Conservation (phyloP, 331 rosid species). For the Dryas integrifolia region DNA sequence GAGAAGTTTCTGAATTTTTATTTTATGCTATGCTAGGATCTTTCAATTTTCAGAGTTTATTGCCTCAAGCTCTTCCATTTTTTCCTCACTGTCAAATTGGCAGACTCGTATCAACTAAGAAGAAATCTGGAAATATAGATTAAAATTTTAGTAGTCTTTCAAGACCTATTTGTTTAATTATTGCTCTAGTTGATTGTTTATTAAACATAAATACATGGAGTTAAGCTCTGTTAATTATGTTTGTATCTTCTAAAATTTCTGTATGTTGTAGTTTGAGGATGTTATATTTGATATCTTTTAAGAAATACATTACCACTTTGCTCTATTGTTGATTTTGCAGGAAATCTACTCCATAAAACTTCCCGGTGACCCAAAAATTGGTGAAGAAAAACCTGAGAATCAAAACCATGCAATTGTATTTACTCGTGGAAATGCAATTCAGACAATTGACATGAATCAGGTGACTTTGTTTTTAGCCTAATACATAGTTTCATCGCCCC, state of each 20-base stretch:
- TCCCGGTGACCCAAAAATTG: constrained; percentile 90
- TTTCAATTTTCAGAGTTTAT: neutral
- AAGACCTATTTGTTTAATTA: neutral
- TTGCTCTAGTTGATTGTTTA: neutral
- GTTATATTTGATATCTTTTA: neutral
- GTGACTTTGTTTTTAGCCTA: constrained; percentile 30
- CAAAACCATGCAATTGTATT: constrained; percentile 91
- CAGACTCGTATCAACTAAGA: too few relatives aligned
- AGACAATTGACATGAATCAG: constrained; percentile 97
- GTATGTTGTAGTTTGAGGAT: neutral
- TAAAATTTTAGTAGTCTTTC: too few relatives aligned
- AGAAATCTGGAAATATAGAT: too few relatives aligned
- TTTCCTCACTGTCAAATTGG: too few relatives aligned
- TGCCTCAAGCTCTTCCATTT: neutral
- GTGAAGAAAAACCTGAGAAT: constrained; percentile 98
- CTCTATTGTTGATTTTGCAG: constrained; percentile 30
- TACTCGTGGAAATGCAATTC: constrained; percentile 95
- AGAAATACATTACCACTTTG: neutral
- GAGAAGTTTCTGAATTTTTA: too few relatives aligned
- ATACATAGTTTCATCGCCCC: neutral
- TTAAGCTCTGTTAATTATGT: neutral
- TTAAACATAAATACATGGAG: neutral
- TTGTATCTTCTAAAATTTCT: neutral
- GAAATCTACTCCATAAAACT: constrained; percentile 87
- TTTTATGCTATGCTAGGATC: neutral